Evolutionary conservation across 352 stramenopile species (phyloP).

Genomic region (Phytophthora sansomeana): DNA sequence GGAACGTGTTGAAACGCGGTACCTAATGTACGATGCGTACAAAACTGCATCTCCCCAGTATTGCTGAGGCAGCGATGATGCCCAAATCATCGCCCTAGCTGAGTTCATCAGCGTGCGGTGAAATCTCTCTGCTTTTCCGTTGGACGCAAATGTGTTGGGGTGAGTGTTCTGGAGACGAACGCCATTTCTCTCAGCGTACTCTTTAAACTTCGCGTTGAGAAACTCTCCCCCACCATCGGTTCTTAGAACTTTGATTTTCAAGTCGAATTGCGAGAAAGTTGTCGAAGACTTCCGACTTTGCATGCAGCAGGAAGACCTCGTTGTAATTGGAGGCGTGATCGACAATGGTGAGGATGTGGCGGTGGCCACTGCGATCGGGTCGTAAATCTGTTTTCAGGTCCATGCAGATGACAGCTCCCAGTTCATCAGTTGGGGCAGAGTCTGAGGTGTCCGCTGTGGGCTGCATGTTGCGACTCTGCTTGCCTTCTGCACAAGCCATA

Average conservation of each 20-base stretch:
- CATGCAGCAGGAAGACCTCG: slow-evolving; percentile 12
- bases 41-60: slow-evolving; percentile 16
- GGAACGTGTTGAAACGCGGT: slow-evolving; percentile 6
- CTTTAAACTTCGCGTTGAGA: background rate
- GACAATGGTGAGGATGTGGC: slow-evolving; percentile 11
- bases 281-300: slow-evolving; percentile 14
- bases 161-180: background rate
- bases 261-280: slow-evolving; percentile 6
- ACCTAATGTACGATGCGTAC: slow-evolving; percentile 12
- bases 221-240: slow-evolving; percentile 6
- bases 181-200: background rate
- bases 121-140: slow-evolving; percentile 9
- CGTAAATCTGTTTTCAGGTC: slow-evolving; percentile 15
- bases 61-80: background rate
- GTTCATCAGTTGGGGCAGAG: slow-evolving; percentile 15
- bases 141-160: slow-evolving; percentile 8
- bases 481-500: slow-evolving; percentile 12
- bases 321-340: slow-evolving; percentile 29
- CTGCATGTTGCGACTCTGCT: background rate
- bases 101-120: slow-evolving; percentile 21
- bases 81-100: slow-evolving; percentile 14
- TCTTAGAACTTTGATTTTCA: background rate
- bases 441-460: slow-evolving; percentile 1
- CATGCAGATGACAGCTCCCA: slow-evolving; percentile 13
- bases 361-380: slow-evolving; percentile 10